Evolutionary conservation across 1,284 basidiomycete genomes (phyloP).

Genomic region (Cryptococcus sp.): DNA sequence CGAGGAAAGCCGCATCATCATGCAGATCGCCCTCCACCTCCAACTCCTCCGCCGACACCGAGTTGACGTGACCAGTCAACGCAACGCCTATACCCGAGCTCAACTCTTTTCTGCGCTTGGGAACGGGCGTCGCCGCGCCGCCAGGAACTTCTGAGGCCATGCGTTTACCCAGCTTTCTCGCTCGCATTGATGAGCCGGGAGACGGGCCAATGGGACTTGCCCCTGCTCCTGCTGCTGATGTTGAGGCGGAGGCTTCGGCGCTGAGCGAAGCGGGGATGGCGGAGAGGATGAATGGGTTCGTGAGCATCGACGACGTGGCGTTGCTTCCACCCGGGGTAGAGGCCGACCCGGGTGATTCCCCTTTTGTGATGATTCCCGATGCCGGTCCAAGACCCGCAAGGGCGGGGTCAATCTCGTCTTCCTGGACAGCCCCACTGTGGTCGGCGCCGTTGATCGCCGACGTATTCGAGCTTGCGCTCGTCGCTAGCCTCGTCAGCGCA

Average conservation of each 20-base stretch:
- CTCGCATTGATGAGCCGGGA: conserved; percentile 36
- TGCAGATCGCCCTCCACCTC: conserved; percentile 18
- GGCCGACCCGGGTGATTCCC: too few relatives aligned
- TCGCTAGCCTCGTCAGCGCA: conserved; percentile 22
- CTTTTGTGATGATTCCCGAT: too few relatives aligned
- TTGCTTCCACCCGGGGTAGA: too few relatives aligned
- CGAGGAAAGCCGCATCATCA: conserved; percentile 21
- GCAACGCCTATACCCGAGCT: neutral
- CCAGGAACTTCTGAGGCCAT: conserved; percentile 37
- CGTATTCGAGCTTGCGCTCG: conserved; percentile 17
- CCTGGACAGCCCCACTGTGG: neutral
- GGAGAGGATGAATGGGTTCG: neutral
- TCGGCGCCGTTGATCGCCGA: conserved; percentile 15
- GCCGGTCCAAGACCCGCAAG: too few relatives aligned
- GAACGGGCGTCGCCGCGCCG: conserved; percentile 45
- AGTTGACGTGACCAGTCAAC: neutral
- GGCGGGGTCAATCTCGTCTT: neutral
- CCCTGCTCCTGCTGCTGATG: neutral
- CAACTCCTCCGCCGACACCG: neutral
- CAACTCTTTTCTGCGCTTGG: conserved; percentile 24
- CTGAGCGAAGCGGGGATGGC: neutral
- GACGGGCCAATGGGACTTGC: conserved; percentile 12
- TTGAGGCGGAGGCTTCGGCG: neutral
- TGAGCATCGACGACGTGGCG: neutral
- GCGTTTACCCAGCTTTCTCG: conserved; percentile 42